Base-by-base conservation (phyloP, 495 filamentous ascomycete species). In the Annulohypoxylon maeteangense region DNA sequence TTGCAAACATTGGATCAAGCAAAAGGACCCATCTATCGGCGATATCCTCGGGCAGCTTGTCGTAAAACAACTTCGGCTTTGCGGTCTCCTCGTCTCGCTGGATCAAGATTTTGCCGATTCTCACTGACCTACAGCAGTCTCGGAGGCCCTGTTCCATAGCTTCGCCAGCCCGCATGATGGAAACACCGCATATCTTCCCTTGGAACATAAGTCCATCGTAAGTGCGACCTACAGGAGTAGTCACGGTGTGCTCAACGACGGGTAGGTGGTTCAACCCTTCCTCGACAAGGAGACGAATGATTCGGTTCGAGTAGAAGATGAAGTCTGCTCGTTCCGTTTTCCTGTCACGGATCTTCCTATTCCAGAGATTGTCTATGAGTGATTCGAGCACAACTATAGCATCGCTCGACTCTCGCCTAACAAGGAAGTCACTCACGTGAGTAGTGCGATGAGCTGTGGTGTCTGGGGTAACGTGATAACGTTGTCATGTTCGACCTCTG, bases 1-100 rank as follows among this genome's bases (percentile, higher is more conserved):
- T 98, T 53, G 95, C 95, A 81, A 99, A 94, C 95, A 99, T 99
- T 2, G 96, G 95, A 78, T 99, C 96, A 32, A 99, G 84, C n/a
- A 99, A 84, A 27, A 99, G 85, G 29, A 97, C 94, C 92, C 94
- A 98, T 79, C 95, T 83, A 10, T 95, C 86, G 8, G 91, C 88
- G 74, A 99, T 97, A 80, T 99, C 95, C 72, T 92, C 89, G 40
- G 96, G 96, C 12, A 99, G 86, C 81, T 99, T 99, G 69, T 97
- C 94, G 78, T 98, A 98, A 78, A 98, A 99, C 34, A 99, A 86
- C 76, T 91, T 93, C 4, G 95, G 96, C 85, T 90, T 88, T 64
- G 90, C 86, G 1, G 94, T 97, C 83, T 98, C 95, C 81, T 98
- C 96, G 76, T 99, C 95, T 59, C 96, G 82, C 81, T 99, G 95